Conservation (phyloP, 2,329 filamentous ascomycete genomes). For the Cryphonectria nitschkei region DNA sequence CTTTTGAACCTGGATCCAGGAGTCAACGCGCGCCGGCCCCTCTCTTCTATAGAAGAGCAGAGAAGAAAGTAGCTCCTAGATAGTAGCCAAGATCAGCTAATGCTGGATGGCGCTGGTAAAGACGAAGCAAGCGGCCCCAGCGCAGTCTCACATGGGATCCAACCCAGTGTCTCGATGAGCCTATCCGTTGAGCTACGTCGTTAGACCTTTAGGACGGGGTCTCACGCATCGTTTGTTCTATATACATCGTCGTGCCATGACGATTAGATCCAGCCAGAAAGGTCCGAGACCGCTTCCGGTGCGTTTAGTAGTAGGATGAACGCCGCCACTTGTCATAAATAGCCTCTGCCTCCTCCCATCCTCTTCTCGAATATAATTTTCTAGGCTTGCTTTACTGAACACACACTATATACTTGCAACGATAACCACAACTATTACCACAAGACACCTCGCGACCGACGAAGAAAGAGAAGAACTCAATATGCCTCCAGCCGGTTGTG, state of each 20-base stretch:
- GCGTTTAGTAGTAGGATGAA: background rate
- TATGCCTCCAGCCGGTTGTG: conserved; percentile 25
- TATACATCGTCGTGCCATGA: background rate
- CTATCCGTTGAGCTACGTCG: background rate
- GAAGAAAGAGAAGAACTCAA: background rate
- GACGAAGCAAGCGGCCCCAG: background rate
- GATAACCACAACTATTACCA: background rate
- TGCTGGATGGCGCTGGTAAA: background rate
- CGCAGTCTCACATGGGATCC: background rate
- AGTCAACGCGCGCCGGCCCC: background rate
- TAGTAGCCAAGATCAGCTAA: background rate
- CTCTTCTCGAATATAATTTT: background rate
- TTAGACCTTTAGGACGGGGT: background rate
- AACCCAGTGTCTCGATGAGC: background rate
- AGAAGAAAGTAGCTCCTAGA: background rate
- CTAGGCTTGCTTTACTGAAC: background rate
- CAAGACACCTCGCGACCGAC: background rate
- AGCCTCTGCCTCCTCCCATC: background rate
- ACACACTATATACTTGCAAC: background rate
- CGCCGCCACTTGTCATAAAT: background rate
- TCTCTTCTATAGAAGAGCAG: background rate
- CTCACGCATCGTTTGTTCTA: background rate
- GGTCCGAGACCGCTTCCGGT: background rate
- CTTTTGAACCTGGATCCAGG: background rate
- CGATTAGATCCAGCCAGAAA: background rate